Evolutionary conservation across 2,329 filamentous ascomycete genomes (phyloP).

Genomic region (Fusarium sp.): DNA sequence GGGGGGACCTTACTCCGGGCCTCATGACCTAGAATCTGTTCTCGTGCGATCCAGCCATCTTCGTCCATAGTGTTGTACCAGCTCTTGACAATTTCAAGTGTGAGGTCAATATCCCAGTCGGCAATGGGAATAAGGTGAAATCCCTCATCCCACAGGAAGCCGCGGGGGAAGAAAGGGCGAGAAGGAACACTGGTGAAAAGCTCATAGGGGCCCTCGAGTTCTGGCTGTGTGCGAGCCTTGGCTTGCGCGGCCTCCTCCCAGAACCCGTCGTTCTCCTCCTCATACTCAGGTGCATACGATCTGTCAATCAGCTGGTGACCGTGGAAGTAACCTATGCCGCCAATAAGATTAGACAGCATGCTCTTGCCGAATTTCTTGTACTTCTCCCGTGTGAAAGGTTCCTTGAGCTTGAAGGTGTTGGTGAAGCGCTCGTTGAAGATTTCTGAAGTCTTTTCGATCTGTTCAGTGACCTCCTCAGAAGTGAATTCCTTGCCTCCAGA

Average conservation of each 20-base stretch:
- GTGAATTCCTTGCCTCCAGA: conserved; percentile 69
- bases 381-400: conserved; percentile 79
- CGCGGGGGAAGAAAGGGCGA: conserved; percentile 93
- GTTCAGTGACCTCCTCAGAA: conserved; percentile 73
- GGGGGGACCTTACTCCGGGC: conserved; percentile 93
- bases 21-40: conserved; percentile 93
- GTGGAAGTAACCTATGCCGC: conserved; percentile 95
- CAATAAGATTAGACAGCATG: conserved; percentile 93
- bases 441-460: conserved; percentile 74
- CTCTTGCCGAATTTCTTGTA: conserved; percentile 86
- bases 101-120: conserved; percentile 93
- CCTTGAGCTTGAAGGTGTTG: conserved; percentile 72
- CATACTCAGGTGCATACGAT: conserved; percentile 91
- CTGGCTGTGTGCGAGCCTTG: conserved; percentile 73
- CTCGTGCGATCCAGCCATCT: conserved; percentile 96
- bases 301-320: conserved; percentile 90
- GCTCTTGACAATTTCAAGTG: conserved; percentile 87
- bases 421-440: conserved; percentile 81
- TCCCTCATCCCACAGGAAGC: conserved; percentile 98
- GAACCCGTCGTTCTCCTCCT: conserved; percentile 94
- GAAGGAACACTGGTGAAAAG: conserved; percentile 94
- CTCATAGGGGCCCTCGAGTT: conserved; percentile 84
- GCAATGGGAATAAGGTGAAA: conserved; percentile 93
- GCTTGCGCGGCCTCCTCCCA: conserved; percentile 92
- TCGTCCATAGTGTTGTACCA: conserved; percentile 98